Evolutionary conservation across 163 green algal genomes (phyloP).

Genomic region (Smithsoniella earleae): DNA sequence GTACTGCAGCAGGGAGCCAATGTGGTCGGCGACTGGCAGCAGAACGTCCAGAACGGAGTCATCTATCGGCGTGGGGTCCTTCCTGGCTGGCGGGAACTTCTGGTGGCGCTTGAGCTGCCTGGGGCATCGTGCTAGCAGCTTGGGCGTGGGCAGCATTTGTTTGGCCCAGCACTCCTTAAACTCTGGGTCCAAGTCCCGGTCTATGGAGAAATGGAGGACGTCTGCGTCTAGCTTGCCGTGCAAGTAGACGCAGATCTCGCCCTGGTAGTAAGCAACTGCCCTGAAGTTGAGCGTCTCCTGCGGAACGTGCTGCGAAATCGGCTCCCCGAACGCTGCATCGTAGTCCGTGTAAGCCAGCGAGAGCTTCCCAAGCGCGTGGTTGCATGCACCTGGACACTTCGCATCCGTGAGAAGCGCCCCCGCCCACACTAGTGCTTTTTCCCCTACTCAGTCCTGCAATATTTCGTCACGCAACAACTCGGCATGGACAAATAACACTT

Average conservation of each 20-base stretch:
- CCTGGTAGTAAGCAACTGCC: constrained; percentile 25
- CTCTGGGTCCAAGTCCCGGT: constrained; percentile 27
- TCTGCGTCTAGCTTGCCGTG: constrained; percentile 21
- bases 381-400: constrained; percentile 30
- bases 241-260: constrained; percentile 30
- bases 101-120: constrained; percentile 23
- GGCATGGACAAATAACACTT: no score
- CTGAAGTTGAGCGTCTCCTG: constrained; percentile 30
- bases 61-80: not conserved
- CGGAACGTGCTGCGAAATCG: constrained; percentile 1
- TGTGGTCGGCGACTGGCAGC: constrained; percentile 46
- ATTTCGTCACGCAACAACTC: no score
- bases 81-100: constrained; percentile 16
- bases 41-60: constrained; percentile 33
- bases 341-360: constrained; percentile 28
- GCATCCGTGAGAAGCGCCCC: no score
- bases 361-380: constrained; percentile 9
- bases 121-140: constrained; percentile 31
- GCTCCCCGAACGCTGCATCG: constrained; percentile 19
- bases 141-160: constrained; percentile 31
- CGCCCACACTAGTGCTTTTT: no score
- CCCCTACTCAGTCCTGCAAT: no score
- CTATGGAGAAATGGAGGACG: constrained; percentile 28
- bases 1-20: constrained; percentile 71
- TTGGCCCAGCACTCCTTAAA: constrained; percentile 31